phyloP scores from a whole-genome alignment of 176 grass and related monocot genomes.

The Stipa capillata region DNA sequence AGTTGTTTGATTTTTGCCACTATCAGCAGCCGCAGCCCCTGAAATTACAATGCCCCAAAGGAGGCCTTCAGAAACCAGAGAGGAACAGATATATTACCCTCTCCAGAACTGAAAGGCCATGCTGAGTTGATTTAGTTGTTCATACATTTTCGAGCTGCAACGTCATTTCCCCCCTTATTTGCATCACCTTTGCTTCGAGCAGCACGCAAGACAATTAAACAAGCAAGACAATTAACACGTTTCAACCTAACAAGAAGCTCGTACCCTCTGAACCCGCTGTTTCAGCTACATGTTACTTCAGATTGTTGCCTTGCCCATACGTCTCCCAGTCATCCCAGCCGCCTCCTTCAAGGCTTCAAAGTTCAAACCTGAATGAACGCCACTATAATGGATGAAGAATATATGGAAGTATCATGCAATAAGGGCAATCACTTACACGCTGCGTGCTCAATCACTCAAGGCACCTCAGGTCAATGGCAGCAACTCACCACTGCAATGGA shows the following conservation, averaged over 20 bases:
- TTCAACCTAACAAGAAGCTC: neutral
- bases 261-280: neutral
- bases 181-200: neutral
- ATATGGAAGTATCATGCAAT: neutral
- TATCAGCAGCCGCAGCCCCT: neutral
- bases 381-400: neutral
- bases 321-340: neutral
- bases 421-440: neutral
- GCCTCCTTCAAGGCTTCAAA: neutral
- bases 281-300: neutral
- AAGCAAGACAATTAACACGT: neutral
- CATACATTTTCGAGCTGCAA: neutral
- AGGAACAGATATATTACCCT: neutral
- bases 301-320: neutral
- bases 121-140: neutral
- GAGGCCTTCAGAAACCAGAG: neutral
- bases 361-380: too few relatives aligned
- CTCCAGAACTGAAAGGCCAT: conserved; percentile 18
- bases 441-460: neutral
- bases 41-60: too few relatives aligned
- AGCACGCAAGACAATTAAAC: neutral
- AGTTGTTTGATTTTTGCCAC: neutral
- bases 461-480: neutral
- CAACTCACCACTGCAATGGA: neutral
- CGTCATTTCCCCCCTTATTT: neutral